Conservation (phyloP, 139 green algal species). For the Pseudopediastrum boryanum region DNA sequence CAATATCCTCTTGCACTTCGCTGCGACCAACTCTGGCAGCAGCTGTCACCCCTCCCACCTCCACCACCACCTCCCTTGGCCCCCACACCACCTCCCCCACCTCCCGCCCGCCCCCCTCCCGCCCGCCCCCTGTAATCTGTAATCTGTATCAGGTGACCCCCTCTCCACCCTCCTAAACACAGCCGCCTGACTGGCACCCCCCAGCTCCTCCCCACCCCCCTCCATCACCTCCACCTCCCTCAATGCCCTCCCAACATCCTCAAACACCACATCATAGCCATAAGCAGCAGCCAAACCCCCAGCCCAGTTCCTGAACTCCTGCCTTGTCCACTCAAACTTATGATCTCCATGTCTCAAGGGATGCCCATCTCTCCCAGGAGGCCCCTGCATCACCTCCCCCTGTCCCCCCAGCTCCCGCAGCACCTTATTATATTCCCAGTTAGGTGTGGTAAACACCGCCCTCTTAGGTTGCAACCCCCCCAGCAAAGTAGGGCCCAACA, state of each 20-base stretch:
- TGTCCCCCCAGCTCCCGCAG: background rate
- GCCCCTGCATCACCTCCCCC: background rate
- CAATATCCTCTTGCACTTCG: too few relatives aligned
- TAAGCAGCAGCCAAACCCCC: background rate
- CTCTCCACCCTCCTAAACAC: too few relatives aligned
- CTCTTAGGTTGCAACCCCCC: slow-evolving; percentile 7
- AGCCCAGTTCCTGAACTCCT: slow-evolving; percentile 10
- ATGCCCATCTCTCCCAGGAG: slow-evolving; percentile 15
- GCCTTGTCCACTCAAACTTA: slow-evolving; percentile 20
- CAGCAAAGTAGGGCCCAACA: slow-evolving; percentile 8
- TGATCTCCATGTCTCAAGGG: slow-evolving; percentile 22
- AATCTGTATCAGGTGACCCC: too few relatives aligned
- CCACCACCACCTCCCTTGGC: too few relatives aligned
- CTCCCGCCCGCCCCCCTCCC: too few relatives aligned
- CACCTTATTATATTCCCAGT: slow-evolving; percentile 31
- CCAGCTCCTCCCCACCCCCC: too few relatives aligned
- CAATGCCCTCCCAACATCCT: slow-evolving; percentile 18
- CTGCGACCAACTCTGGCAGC: too few relatives aligned
- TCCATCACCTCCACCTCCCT: slow-evolving; percentile 8
- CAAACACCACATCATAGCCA: slow-evolving; percentile 17
- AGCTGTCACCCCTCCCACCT: too few relatives aligned
- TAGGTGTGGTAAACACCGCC: slow-evolving; percentile 24
- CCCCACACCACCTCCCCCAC: too few relatives aligned
- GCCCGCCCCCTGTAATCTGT: too few relatives aligned
- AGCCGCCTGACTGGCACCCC: too few relatives aligned